These are phyloP conservation scores for Alternaria incomplexa DNA, from an alignment of 2,329 filamentous ascomycete genomes.

Conservation along the genomic window DNA sequence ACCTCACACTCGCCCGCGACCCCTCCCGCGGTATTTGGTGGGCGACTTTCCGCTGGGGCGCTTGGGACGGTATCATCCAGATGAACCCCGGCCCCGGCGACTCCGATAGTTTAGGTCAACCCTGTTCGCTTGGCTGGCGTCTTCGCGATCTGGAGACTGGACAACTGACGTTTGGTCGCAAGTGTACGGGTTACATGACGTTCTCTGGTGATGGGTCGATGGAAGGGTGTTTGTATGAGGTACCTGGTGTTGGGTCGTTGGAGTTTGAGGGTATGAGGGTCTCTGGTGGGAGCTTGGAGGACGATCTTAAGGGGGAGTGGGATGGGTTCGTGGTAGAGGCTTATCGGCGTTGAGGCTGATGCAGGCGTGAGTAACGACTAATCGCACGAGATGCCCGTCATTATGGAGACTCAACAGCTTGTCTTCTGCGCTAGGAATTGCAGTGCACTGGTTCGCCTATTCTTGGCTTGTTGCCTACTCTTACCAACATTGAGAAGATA, in stretches of 20 bases:
- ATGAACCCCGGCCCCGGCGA: slow-evolving; percentile 34
- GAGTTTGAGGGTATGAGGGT: slow-evolving; percentile 35
- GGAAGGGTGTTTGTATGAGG: slow-evolving; percentile 26
- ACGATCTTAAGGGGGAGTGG: slow-evolving; percentile 37
- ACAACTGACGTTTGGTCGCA: slow-evolving; percentile 37
- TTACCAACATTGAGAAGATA: too few relatives aligned
- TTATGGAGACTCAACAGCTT: neutral
- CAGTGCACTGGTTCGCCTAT: neutral
- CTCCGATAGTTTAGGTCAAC: slow-evolving; percentile 9
- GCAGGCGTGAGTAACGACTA: too few relatives aligned
- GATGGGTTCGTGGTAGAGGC: slow-evolving; percentile 30
- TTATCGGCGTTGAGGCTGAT: slow-evolving; percentile 24
- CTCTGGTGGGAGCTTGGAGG: slow-evolving; percentile 22
- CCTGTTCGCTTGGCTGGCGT: slow-evolving; percentile 37
- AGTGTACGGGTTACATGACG: slow-evolving; percentile 43
- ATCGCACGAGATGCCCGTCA: too few relatives aligned
- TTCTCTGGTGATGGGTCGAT: slow-evolving; percentile 29
- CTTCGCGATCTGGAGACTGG: slow-evolving; percentile 33
- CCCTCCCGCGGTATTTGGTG: slow-evolving; percentile 49
- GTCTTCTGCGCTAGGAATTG: neutral
- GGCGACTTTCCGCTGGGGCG: slow-evolving; percentile 55
- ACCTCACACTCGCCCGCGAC: slow-evolving; percentile 42
- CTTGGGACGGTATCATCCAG: slow-evolving; percentile 53
- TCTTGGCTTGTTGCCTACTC: too few relatives aligned
- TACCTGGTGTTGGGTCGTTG: slow-evolving; percentile 33